Evolutionary conservation across 1,284 basidiomycete species (phyloP).

Genomic region (Athelia sp.): DNA sequence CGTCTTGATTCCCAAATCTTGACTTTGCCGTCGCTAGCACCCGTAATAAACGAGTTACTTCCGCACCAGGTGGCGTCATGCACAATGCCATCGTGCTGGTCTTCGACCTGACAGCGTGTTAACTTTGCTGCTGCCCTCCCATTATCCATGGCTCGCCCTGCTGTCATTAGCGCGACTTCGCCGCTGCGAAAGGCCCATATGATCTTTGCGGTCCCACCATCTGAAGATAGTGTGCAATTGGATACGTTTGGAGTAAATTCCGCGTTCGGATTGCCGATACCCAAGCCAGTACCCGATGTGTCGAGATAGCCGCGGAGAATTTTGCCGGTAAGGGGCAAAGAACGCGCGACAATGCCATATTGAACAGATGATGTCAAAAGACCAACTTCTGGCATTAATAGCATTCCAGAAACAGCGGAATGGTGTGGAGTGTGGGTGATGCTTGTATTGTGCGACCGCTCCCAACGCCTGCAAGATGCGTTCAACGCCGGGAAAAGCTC

Average conservation of each 20-base stretch:
- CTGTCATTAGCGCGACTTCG: constrained; percentile 59
- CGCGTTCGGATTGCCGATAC: constrained; percentile 74
- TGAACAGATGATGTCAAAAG: constrained; percentile 64
- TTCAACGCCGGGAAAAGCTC: constrained; percentile 5
- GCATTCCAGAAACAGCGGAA: constrained; percentile 47
- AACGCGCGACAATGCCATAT: constrained; percentile 74
- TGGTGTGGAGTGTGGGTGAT: constrained; percentile 59
- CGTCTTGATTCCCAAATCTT: constrained; percentile 67
- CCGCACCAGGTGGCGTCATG: constrained; percentile 42
- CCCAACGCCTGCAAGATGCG: constrained; percentile 58
- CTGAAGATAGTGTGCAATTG: constrained; percentile 49
- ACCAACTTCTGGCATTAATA: constrained; percentile 51
- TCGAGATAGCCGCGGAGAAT: constrained; percentile 72
- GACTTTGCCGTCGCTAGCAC: constrained; percentile 56
- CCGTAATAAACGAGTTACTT: constrained; percentile 41
- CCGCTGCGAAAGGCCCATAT: constrained; percentile 77
- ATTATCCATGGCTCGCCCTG: constrained; percentile 53
- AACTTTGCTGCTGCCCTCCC: constrained; percentile 42
- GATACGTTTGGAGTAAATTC: constrained; percentile 72
- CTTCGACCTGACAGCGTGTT: constrained; percentile 40
- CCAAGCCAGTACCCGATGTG: constrained; percentile 58
- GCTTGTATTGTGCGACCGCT: constrained; percentile 54
- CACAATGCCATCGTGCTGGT: constrained; percentile 59
- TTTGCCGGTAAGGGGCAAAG: constrained; percentile 66
- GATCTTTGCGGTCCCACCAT: constrained; percentile 64